Conservation (phyloP, 73 alveolate genomes). For the Symbiodinium natans region DNA sequence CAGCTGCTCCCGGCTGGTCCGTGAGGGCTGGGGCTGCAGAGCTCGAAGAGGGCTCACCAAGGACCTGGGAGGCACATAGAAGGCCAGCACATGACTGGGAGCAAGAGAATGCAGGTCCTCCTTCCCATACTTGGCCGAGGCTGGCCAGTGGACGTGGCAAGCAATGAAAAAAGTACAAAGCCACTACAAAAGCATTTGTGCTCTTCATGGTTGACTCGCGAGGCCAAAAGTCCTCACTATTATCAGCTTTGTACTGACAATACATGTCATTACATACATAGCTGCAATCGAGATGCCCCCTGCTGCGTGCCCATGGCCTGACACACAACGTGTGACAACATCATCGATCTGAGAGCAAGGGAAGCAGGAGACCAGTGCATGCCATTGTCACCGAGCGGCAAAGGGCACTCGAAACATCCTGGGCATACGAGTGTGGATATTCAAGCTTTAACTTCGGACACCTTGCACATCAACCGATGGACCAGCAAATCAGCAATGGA, state of each 20-base stretch:
- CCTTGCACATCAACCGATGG: too few species aligned
- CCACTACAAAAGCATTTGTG: too few species aligned
- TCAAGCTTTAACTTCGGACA: too few species aligned
- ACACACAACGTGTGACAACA: not conserved
- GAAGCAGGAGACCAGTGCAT: not conserved
- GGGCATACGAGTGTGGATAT: not conserved
- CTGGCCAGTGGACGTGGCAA: too few species aligned
- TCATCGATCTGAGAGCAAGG: not conserved
- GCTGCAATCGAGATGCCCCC: constrained; percentile 19
- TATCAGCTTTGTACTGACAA: too few species aligned
- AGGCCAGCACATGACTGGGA: not conserved
- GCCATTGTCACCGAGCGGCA: constrained; percentile 13
- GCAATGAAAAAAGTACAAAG: too few species aligned
- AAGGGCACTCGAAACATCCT: constrained; percentile 81
- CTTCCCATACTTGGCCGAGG: too few species aligned
- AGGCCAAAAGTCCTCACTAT: too few species aligned
- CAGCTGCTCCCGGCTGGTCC: not conserved
- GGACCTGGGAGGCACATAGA: not conserved
- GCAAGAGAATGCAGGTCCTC: too few species aligned
- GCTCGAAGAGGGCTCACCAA: constrained; percentile 39
- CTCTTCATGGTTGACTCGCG: too few species aligned
- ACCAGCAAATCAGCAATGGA: too few species aligned
- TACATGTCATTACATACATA: not conserved
- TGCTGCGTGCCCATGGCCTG: constrained; percentile 91
- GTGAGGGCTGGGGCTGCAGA: not conserved